phyloP scores from a whole-genome alignment of 257 asterid species.

The Jacaranda mimosifolia region DNA sequence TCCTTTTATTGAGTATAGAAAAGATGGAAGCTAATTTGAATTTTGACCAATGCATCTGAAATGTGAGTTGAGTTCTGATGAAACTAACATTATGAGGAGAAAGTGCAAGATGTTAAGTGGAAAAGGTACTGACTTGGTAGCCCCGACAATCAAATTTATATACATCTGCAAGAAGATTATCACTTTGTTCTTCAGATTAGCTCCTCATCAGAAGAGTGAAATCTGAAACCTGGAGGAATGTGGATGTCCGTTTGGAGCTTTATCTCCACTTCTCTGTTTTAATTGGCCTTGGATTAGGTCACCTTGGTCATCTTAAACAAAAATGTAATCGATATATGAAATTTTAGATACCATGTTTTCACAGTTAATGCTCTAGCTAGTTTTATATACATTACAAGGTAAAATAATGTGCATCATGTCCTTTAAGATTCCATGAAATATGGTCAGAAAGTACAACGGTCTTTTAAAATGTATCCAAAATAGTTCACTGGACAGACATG shows the following conservation, averaged over 20 bases:
- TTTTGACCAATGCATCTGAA: not conserved
- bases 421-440: not conserved
- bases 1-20: not conserved
- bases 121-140: too few relatives aligned
- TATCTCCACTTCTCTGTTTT: not conserved
- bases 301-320: too few relatives aligned
- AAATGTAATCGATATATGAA: too few relatives aligned
- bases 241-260: not conserved
- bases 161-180: not conserved
- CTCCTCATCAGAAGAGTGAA: not conserved
- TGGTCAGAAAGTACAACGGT: not conserved
- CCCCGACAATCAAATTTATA: not conserved
- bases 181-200: not conserved
- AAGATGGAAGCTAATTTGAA: not conserved
- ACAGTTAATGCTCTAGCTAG: too few relatives aligned
- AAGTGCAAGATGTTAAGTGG: not conserved
- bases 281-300: not conserved
- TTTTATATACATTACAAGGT: not conserved
- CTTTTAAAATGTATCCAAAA: not conserved
- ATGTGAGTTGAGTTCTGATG: too few relatives aligned
- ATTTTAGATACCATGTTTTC: too few relatives aligned
- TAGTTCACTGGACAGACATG: not conserved
- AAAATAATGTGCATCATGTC: not conserved
- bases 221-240: not conserved
- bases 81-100: too few relatives aligned